Evolutionary conservation across 2,329 filamentous ascomycete genomes (phyloP), one percentile per base, ranked within the genome.

Genomic region (Phialocephala subalpina): DNA sequence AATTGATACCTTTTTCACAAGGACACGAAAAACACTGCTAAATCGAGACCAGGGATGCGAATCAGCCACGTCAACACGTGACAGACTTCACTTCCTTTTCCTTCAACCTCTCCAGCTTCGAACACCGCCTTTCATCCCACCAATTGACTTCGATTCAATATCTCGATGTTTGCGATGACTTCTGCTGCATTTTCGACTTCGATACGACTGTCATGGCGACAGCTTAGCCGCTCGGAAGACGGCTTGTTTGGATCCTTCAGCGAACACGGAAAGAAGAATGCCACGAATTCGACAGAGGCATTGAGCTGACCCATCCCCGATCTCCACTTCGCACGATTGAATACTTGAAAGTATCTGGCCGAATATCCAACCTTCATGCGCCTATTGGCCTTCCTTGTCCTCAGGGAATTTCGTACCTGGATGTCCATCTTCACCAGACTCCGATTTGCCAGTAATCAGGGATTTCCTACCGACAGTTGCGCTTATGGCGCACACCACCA

Each of bases 181-280:
- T 36, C 6, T 6, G 25, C 18, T 36, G 29, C 29, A 12, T 33
- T 65, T 61, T 55, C 22, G 22, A 27, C 47, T 60, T 66, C 58
- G 16, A 11, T 27, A 12, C 25, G 27, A 29, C 12, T 14, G 16
- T 60, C 62, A 61, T 63, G 62, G 49, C 58, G 63, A 70, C 65
- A 64, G 25, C 67, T 70, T 72, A 72, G 70, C 69, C 72, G 69
- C 72, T 68, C 68, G 70, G 72, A 66, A 72, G 55, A 67, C 66
- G 67, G 64, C 56, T 64, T 68, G 63, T 57, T 58, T 66, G 53
- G 55, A 65, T 56, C 63, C 64, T 49, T 61, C 68, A 70, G 66
- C 68, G 65, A 65, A 29, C 60, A 29, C 56, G 29, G 60, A 61
- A 42, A 58, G 49, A 65, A 56, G 58, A 62, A 65, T 72, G 67